Evolutionary conservation across 108 stramenopile species (phyloP).

Genomic region (Pelagomonas calceolata): DNA sequence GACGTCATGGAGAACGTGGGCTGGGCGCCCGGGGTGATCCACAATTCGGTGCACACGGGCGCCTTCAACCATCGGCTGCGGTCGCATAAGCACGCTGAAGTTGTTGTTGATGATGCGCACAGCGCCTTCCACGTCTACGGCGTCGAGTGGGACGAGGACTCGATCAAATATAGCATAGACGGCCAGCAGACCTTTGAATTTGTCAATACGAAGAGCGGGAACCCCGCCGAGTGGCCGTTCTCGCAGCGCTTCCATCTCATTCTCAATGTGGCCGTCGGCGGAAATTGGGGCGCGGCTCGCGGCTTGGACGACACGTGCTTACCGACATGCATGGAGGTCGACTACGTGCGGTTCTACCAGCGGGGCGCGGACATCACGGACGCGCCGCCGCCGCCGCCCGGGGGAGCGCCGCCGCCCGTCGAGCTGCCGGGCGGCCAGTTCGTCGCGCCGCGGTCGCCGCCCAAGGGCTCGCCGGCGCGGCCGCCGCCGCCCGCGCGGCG

Average conservation of each 20-base stretch:
- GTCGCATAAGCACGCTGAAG: conserved; percentile 15
- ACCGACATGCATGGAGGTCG: background rate
- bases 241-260: conserved; percentile 29
- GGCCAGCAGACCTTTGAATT: conserved; percentile 19
- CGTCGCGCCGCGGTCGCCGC: too few relatives aligned
- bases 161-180: conserved; percentile 20
- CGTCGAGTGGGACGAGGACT: conserved; percentile 23
- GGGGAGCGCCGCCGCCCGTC: too few relatives aligned
- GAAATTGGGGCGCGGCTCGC: background rate
- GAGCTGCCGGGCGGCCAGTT: too few relatives aligned
- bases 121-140: conserved; percentile 30
- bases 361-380: background rate
- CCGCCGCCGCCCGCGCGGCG: too few relatives aligned
- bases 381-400: too few relatives aligned
- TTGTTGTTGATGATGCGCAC: conserved; percentile 4
- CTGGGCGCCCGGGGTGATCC: conserved; percentile 13
- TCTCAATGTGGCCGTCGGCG: conserved; percentile 37
- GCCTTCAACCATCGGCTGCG: conserved; percentile 6
- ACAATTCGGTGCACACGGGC: conserved; percentile 24
- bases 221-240: conserved; percentile 23
- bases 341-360: background rate
- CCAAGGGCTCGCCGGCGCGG: too few relatives aligned
- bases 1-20: conserved; percentile 40
- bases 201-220: background rate
- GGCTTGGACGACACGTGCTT: background rate